These are phyloP conservation scores for Excoecaria cochinchinensis DNA, from an alignment of 345 rosid species.

Conservation along the genomic window DNA sequence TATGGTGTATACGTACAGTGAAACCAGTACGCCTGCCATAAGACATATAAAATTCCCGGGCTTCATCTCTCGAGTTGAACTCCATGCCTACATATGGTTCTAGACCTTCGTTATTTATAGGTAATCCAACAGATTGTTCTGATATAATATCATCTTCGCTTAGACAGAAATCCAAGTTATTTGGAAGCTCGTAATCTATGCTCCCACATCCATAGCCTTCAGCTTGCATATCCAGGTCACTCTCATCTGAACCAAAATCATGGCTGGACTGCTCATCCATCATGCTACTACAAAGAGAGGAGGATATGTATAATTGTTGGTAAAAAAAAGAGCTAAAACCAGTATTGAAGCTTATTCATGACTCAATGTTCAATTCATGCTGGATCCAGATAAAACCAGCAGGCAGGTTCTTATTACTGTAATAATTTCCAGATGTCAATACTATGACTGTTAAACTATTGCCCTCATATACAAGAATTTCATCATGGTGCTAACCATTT, in stretches of 20 bases:
- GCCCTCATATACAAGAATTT: no score
- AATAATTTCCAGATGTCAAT: background rate
- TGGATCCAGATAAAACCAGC: background rate
- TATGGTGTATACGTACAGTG: slow-evolving; percentile 51
- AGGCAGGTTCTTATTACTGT: background rate
- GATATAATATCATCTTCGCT: slow-evolving; percentile 40
- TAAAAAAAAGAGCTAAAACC: background rate
- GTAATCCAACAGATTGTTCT: slow-evolving; percentile 26
- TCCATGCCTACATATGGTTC: slow-evolving; percentile 45
- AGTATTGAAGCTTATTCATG: background rate
- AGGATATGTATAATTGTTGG: no score
- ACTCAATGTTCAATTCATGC: background rate
- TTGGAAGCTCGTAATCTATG: slow-evolving; percentile 14
- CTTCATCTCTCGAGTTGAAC: slow-evolving; percentile 48
- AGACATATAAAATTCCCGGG: slow-evolving; percentile 45
- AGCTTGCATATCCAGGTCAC: slow-evolving; percentile 21
- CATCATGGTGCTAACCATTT: no score
- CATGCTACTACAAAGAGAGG: background rate
- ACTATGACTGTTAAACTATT: no score
- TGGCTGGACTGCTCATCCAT: slow-evolving; percentile 20
- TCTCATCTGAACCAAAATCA: slow-evolving; percentile 23
- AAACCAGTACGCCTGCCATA: slow-evolving; percentile 47
- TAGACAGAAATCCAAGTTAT: slow-evolving; percentile 30
- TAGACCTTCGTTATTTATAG: slow-evolving; percentile 7
- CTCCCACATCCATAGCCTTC: slow-evolving; percentile 17